Conservation (phyloP, 2,329 filamentous ascomycete genomes). For the Talaromyces sp. region DNA sequence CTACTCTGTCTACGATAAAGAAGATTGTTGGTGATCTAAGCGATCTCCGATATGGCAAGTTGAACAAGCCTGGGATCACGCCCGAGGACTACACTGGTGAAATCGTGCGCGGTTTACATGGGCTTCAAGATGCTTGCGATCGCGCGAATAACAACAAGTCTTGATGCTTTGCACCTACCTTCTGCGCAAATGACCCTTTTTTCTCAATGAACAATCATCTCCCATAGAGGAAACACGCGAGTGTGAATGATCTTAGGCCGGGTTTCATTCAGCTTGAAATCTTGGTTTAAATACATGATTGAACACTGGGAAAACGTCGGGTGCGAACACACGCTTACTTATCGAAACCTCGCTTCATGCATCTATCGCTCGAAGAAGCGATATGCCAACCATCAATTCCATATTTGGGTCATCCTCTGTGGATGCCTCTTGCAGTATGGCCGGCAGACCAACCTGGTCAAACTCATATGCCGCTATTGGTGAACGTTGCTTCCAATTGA, state of each 20-base stretch:
- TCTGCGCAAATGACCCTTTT: neutral
- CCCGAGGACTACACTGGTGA: constrained; percentile 62
- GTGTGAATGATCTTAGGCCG: neutral
- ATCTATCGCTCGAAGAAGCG: constrained; percentile 21
- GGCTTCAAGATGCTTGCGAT: constrained; percentile 62
- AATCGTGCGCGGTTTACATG: constrained; percentile 62
- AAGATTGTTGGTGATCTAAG: constrained; percentile 69
- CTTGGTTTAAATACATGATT: neutral
- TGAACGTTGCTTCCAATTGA: constrained; percentile 31
- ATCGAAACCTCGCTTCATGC: neutral
- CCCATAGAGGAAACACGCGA: too few species aligned
- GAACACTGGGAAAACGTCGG: neutral
- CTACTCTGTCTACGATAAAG: constrained; percentile 58
- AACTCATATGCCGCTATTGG: constrained; percentile 23
- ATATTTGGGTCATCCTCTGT: constrained; percentile 19
- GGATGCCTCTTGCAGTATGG: constrained; percentile 6
- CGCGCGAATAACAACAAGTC: constrained; percentile 20
- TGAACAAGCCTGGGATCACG: constrained; percentile 49
- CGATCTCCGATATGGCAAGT: constrained; percentile 75
- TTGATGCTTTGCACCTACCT: neutral
- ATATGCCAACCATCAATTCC: constrained; percentile 18
- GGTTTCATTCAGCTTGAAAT: neutral
- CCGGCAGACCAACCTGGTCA: constrained; percentile 24
- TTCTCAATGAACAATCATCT: neutral
- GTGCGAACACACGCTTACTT: neutral